Base-by-base conservation (phyloP, 305 asterid species). In the Ilex paraguariensis region DNA sequence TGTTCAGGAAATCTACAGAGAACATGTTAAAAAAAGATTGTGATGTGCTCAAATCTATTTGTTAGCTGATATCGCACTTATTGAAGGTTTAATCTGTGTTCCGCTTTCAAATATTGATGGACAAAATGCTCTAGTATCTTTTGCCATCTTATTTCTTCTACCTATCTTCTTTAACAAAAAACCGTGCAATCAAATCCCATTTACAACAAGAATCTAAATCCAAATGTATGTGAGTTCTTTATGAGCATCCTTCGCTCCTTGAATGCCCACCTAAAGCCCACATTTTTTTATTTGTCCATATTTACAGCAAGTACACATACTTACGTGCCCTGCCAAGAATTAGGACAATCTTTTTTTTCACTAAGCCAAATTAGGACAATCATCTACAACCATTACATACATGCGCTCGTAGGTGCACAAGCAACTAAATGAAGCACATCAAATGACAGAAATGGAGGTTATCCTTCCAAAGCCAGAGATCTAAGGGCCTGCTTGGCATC, bases 261-360 rank as follows among this genome's bases (percentile, higher is more conserved):
- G 9, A 56, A 28, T 56, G 60, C 60, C 60, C 60, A 56, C 60
- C 60, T 56, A 56, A 56, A 56, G 40, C 60, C 60, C 39, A 56
- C 60, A 56, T 56, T 6, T 56, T 56, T 3, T 6, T 56, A 11
- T 56, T 8, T 32, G 60, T 56, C 60, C 60, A 56, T 56, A 56
- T 56, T 56, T 56, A 56, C 60, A 56, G 60, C 60, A 56, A 12
- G 60, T 9, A 56, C 60, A 56, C 60, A 56, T 56, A 28, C 13
- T 56, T 56, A 56, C 28, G 42, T 56, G 60, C 5, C 60, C 42
- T 56, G 42, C 60, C 60, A 56, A 56, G 60, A 56, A 28, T 56
- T 56, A 56, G 60, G 60, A 30, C 60, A 56, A 56, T 2, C 31
- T 21, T 21, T 21, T 21, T 21, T 21, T 21, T 21, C 28, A 21